Evolutionary conservation across 2,329 filamentous ascomycete species (phyloP), one percentile per base, ranked within the genome.

Genomic region (Colletotrichum chlorophyti): DNA sequence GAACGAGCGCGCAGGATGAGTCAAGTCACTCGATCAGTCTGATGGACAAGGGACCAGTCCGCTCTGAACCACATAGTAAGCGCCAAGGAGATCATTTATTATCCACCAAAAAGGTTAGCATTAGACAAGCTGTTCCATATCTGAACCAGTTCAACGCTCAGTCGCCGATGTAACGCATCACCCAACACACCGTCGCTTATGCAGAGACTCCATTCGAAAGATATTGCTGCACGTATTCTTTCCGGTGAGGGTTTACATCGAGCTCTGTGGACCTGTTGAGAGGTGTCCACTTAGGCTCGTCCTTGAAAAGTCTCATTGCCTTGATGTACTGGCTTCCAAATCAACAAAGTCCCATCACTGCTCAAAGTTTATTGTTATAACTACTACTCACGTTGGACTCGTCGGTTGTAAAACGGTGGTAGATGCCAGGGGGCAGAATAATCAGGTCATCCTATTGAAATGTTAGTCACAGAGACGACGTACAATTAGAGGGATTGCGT

Each of bases 211-310:
- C 8, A n/a, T n/a, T 23, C 17, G 35, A 12, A 12, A 57, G 19
- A 62, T 75, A 85, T 47, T 80, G 70, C 55, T 71, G 66, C 35
- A 97, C 78, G 69, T 99, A 99, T 45, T 86, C 84, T 81, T 91
- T 85, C 58, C 95, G 86, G 72, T 88, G 90, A 49, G 82, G 76
- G 75, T 98, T 99, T 59, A 72, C 72, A 71, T 98, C 92, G 38
- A 97, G 84, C 45, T 94, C 90, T 5, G 79, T 76, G 6, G 84
- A 86, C 54, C 95, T 86, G 78, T 97, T 96, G 65, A 99, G 76
- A 12, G 95, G 91, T 31, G 93, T 98, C 95, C 95, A 99, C 77
- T 98, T 97, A 29, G 95, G 95, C 76, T 98, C 93, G 64, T 98
- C 95, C 79, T 98, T 93, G 84, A 98, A 99, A 48, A 99, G 81